These are phyloP conservation scores for Gymnopus androsaceus DNA, from an alignment of 1,284 basidiomycete genomes.

Conservation along the genomic window DNA sequence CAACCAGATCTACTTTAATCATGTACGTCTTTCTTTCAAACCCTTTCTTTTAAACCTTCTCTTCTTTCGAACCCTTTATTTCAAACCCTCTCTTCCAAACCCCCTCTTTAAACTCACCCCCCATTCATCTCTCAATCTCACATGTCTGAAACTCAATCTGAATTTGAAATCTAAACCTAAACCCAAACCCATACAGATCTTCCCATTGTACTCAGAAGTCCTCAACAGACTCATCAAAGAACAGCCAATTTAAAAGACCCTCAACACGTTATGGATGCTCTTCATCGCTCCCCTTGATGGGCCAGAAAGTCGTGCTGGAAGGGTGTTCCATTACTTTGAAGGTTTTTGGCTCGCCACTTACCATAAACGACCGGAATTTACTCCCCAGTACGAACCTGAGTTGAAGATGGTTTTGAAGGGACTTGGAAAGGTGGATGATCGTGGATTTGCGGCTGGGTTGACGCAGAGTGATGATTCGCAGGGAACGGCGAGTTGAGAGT, in stretches of 20 bases:
- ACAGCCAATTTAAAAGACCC: slow-evolving; percentile 38
- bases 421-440: slow-evolving; percentile 41
- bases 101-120: too few species aligned
- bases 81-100: too few species aligned
- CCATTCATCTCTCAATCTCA: too few species aligned
- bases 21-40: too few species aligned
- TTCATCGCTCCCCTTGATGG: slow-evolving; percentile 50
- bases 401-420: slow-evolving; percentile 40
- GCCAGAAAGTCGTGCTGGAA: too few species aligned
- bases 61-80: too few species aligned
- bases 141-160: too few species aligned
- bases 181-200: too few species aligned
- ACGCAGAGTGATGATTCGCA: slow-evolving; percentile 39
- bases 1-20: slow-evolving; percentile 44
- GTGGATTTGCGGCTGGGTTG: slow-evolving; percentile 43
- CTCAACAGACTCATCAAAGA: slow-evolving; percentile 38
- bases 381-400: slow-evolving; percentile 34
- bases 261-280: slow-evolving; percentile 43
- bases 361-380: slow-evolving; percentile 36
- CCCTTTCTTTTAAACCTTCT: too few species aligned
- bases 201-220: slow-evolving; percentile 44
- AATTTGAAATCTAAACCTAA: too few species aligned
- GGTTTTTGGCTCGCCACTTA: slow-evolving; percentile 53
- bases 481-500: slow-evolving; percentile 37
- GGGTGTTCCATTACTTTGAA: slow-evolving; percentile 53